Base-by-base conservation (phyloP, 2,329 filamentous ascomycete species). In the Beauveria sp. region DNA sequence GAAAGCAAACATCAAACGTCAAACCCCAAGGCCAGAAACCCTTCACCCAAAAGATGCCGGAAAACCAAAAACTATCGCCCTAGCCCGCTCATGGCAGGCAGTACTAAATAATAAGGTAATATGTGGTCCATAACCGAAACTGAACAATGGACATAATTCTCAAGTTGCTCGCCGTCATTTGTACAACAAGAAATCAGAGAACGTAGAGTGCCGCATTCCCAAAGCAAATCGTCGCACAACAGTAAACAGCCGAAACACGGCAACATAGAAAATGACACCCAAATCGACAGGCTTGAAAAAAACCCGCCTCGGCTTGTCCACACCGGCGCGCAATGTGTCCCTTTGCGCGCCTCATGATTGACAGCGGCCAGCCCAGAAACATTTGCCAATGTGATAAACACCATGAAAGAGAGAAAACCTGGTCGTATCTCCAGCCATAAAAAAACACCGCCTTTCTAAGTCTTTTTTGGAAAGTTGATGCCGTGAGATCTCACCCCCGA, bases 401-500 rank as follows among this genome's bases (percentile, higher is more conserved):
- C 50, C 61, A 52, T 62, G 57, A 65, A 62, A 52, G 55, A 54
- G 51, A 53, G 61, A 64, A 62, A 61, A 59, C 61, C 58, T 60
- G 56, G n/a, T 58, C 37, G 40, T 59, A 65, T 66, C 65, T 65
- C 69, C 71, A 65, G 67, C 70, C 69, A 64, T 67, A 5, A 67
- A 67, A 70, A 71, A 69, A 67, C 64, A 65, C 66, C 67, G 70
- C 69, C 62, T 61, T 63, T 79, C 79, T 82, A 82, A 80, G 67
- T 64, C 69, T 76, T 79, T 34, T 78, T 75, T 73, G 76, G 76
- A 69, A 70, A 70, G 71, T 71, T 74, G 72, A 73, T 74, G 71
- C 75, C 78, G 76, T 78, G 81, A 68, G 80, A 71, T 77, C 78
- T 74, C 80, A 67, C 68, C 54, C 66, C 67, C 68, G 64, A 63